phyloP scores from a whole-genome alignment of 2,329 filamentous ascomycete species.

The Microcera coccophila region DNA sequence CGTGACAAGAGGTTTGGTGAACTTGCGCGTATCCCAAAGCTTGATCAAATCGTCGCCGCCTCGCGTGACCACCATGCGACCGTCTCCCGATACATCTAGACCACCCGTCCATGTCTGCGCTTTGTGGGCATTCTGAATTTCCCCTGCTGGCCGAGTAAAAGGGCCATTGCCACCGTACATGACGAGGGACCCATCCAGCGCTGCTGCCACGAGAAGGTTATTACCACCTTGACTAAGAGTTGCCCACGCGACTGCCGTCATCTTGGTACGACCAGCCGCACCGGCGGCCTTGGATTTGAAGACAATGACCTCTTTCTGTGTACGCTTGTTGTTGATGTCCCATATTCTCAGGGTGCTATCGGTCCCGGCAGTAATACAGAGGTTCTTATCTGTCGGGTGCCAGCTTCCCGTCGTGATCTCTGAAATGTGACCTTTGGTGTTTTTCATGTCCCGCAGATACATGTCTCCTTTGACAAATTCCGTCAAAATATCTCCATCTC shows the following conservation, averaged over 20 bases:
- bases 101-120: constrained; percentile 87
- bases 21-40: constrained; percentile 94
- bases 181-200: constrained; percentile 81
- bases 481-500: constrained; percentile 79
- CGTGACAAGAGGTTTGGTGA: constrained; percentile 82
- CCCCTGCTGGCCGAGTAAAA: constrained; percentile 73
- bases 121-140: constrained; percentile 79
- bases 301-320: constrained; percentile 89
- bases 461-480: constrained; percentile 98
- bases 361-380: constrained; percentile 86
- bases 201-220: constrained; percentile 75
- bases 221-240: constrained; percentile 69
- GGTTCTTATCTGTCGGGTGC: constrained; percentile 80
- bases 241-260: constrained; percentile 91
- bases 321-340: constrained; percentile 88
- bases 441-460: constrained; percentile 95
- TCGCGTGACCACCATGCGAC: constrained; percentile 82
- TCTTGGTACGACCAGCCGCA: constrained; percentile 82
- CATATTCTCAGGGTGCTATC: constrained; percentile 96
- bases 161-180: constrained; percentile 92
- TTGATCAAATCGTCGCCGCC: constrained; percentile 93
- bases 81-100: constrained; percentile 85
- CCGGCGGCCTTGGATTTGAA: constrained; percentile 91
- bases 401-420: constrained; percentile 86
- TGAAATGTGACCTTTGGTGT: constrained; percentile 94